Conservation (phyloP, 179 eudicot species). For the Nepenthes alata region DNA sequence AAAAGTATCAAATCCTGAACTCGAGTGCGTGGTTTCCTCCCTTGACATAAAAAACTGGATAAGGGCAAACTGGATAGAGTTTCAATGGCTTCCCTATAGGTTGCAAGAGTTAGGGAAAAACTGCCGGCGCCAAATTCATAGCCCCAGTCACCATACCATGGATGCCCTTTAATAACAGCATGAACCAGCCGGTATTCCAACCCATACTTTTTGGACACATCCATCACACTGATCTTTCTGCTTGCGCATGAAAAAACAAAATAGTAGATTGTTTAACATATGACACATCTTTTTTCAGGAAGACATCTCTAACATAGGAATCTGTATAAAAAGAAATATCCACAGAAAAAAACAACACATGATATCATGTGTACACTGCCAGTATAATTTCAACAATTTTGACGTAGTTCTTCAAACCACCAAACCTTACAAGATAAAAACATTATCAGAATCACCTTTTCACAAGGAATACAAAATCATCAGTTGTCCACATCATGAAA, state of each 20-base stretch:
- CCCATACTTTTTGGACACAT: conserved; percentile 88
- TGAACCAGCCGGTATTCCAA: conserved; percentile 77
- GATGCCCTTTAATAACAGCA: conserved; percentile 59
- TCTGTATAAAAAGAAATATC: too few species aligned
- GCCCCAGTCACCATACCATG: conserved; percentile 98
- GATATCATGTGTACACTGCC: too few species aligned
- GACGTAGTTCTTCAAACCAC: too few species aligned
- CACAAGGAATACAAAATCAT: too few species aligned
- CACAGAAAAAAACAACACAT: too few species aligned
- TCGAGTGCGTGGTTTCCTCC: conserved; percentile 62
- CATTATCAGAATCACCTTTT: too few species aligned
- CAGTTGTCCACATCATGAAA: too few species aligned
- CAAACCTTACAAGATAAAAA: too few species aligned
- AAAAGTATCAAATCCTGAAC: conserved; percentile 63
- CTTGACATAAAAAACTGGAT: conserved; percentile 46
- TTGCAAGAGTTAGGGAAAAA: conserved; percentile 52
- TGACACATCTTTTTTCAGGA: too few species aligned
- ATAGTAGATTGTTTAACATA: too few species aligned
- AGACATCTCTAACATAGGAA: too few species aligned
- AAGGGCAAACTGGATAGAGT: conserved; percentile 42
- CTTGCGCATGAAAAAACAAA: conserved; percentile 12
- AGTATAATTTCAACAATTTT: too few species aligned
- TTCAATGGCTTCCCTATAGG: conserved; percentile 43
- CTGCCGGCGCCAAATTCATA: conserved; percentile 88
- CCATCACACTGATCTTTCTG: conserved; percentile 95